Evolutionary conservation across 306 rosid species (phyloP).

Genomic region (Inga oerstediana): DNA sequence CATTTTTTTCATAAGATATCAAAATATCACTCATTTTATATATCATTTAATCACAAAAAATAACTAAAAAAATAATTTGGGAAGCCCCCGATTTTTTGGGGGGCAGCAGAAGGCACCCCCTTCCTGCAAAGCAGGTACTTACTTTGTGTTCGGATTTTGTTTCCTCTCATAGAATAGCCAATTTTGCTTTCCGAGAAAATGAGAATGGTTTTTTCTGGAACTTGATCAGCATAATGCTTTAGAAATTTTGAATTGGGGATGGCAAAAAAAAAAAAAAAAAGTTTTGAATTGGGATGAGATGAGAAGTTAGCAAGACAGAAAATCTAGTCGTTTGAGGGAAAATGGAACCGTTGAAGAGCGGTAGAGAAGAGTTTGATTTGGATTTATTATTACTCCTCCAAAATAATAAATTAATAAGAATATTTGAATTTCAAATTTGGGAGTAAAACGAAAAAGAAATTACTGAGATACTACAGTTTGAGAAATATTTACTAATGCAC

Average conservation of each 20-base stretch:
- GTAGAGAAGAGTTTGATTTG: slow-evolving; percentile 34
- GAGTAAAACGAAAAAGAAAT: neutral
- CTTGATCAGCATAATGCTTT: neutral
- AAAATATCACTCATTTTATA: too few species aligned
- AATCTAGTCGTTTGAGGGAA: slow-evolving; percentile 56
- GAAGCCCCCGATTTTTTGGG: slow-evolving; percentile 26
- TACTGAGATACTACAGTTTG: too few species aligned
- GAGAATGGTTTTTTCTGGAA: slow-evolving; percentile 37
- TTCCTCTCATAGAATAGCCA: neutral
- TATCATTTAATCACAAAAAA: too few species aligned
- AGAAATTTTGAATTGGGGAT: too few species aligned
- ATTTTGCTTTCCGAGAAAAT: slow-evolving; percentile 42
- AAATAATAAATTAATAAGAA: neutral
- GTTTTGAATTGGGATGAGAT: slow-evolving; percentile 31
- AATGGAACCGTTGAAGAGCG: slow-evolving; percentile 55
- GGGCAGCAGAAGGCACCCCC: too few species aligned
- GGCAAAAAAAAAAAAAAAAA: neutral
- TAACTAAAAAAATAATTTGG: too few species aligned
- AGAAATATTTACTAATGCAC: too few species aligned
- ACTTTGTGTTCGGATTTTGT: slow-evolving; percentile 1
- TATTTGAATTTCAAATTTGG: slow-evolving; percentile 67
- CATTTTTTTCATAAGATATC: too few species aligned
- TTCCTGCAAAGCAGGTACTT: slow-evolving; percentile 1
- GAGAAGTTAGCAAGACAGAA: slow-evolving; percentile 31
- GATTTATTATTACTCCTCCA: neutral